Percentiles rank a stretch among this genome's conserved stretches.
These are phyloP conservation scores for Candida namnaoensis DNA, from an alignment of 805 yeast genomes.

Conservation along the genomic window DNA sequence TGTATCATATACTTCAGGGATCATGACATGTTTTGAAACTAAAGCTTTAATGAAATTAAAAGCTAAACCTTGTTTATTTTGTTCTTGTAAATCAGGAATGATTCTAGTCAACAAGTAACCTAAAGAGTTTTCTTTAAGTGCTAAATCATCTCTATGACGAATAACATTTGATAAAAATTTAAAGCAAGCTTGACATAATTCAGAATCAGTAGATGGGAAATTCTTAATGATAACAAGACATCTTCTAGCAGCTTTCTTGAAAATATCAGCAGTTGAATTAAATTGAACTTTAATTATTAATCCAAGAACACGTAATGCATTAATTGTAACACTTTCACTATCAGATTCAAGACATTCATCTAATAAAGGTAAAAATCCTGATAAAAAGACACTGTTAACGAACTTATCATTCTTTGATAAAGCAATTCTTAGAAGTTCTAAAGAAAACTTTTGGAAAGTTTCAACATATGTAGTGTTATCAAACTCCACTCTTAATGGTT, in stretches of 20 bases:
- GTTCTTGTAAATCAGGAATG: conserved; percentile 85
- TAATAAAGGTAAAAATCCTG: conserved; percentile 69
- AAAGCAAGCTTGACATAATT: conserved; percentile 71
- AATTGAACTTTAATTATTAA: conserved; percentile 56
- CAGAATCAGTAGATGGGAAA: conserved; percentile 69
- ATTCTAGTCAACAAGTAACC: conserved; percentile 65
- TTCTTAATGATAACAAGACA: conserved; percentile 60
- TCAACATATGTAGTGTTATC: conserved; percentile 49
- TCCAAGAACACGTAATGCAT: conserved; percentile 57
- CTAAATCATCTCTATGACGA: conserved; percentile 57
- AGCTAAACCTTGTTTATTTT: conserved; percentile 80
- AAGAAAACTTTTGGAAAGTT: conserved; percentile 64
- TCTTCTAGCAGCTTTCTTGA: conserved; percentile 52
- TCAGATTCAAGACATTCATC: conserved; percentile 52
- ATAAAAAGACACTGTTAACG: conserved; percentile 48
- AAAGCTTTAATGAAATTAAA: conserved; percentile 76
- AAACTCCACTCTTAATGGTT: conserved; percentile 40
- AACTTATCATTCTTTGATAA: conserved; percentile 55
- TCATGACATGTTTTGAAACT: conserved; percentile 60
- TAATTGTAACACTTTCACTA: conserved; percentile 68
- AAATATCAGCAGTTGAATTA: conserved; percentile 36
- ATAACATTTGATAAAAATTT: conserved; percentile 66
- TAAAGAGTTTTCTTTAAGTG: conserved; percentile 61
- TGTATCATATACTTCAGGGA: conserved; percentile 86
- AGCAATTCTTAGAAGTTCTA: conserved; percentile 69